Evolutionary conservation across 106 monocot genomes (phyloP), one percentile per base, ranked within the genome.

Genomic region (Acorus gramineus): DNA sequence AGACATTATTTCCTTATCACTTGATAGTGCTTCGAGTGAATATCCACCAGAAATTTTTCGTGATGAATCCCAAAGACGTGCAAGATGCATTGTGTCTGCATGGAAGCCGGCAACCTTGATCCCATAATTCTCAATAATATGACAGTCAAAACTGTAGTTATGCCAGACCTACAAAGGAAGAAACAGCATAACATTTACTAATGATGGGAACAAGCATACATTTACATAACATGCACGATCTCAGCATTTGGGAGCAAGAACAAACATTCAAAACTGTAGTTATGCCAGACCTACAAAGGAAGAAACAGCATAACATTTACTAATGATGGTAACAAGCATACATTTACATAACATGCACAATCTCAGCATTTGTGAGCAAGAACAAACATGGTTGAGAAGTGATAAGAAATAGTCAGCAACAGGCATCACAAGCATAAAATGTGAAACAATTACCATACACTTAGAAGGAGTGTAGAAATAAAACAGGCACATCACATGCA

Each of bases 11-110:
- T 58, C 73, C 14, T 71, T 50, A 72, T 99, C 85, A 52, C 79
- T 73, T 44, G 88, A 79, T 60, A 99, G 98, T 65, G 85, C 88
- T 77, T 99, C 98, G 58, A 99, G 88, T 42, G 98, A 99, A 88
- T 99, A 99, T 13, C 98, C 98, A 60, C 98, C 98, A 67, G 88
- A 72, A 28, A 50, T 60, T 78, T 76, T 70, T 70, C 92, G 83
- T 50, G 91, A 92, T 63, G 98, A 99, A 77, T 99, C 85, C 81
- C 85, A 99, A 46, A 99, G 83, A 42, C 98, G 80, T 49, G 98
- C 92, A 76, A 99, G 88, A 81, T 99, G 98, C 85, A 99, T 99
- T 45, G 98, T 99, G 74, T 99, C 98, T 9, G 98, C 98, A 84
- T 99, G 81, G 72, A 99, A 99, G 47, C 98, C 98, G 73, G 85